These are phyloP conservation scores for Neonectria sp. DNA, from an alignment of 2,329 filamentous ascomycete genomes.

Conservation along the genomic window DNA sequence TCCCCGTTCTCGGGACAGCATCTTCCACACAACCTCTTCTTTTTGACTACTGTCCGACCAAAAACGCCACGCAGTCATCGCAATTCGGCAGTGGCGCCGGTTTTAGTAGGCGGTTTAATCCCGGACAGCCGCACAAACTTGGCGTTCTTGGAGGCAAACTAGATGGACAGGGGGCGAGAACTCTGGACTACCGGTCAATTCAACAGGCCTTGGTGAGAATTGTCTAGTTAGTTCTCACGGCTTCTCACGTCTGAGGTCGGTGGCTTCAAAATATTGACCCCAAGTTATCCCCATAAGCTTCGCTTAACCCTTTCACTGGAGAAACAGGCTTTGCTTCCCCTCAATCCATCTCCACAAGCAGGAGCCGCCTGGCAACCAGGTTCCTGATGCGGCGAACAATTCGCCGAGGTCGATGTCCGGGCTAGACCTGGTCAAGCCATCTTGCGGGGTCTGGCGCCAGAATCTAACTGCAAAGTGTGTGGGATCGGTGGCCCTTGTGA, in stretches of 20 bases:
- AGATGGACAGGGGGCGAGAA: not conserved
- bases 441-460: conserved; percentile 27
- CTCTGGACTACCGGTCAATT: too few relatives aligned
- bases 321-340: not conserved
- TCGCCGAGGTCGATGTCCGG: conserved; percentile 14
- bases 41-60: too few relatives aligned
- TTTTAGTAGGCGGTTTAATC: conserved; percentile 9
- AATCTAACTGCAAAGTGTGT: conserved; percentile 21
- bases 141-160: not conserved
- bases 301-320: conserved; percentile 13
- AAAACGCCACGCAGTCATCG: conserved; percentile 24
- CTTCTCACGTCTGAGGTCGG: conserved; percentile 20
- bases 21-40: not conserved
- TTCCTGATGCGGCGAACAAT: conserved; percentile 6
- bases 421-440: conserved; percentile 17
- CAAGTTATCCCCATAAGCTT: conserved; percentile 7
- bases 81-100: conserved; percentile 13
- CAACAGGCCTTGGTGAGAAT: not conserved
- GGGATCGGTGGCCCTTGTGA: conserved; percentile 26
- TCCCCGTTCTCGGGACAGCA: not conserved
- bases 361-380: not conserved
- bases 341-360: not conserved
- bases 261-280: not conserved
- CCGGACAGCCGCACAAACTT: conserved; percentile 17
- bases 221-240: too few relatives aligned